These are phyloP conservation scores for Ascochyta clinopodiicola DNA, from an alignment of 2,329 filamentous ascomycete genomes.

Conservation along the genomic window DNA sequence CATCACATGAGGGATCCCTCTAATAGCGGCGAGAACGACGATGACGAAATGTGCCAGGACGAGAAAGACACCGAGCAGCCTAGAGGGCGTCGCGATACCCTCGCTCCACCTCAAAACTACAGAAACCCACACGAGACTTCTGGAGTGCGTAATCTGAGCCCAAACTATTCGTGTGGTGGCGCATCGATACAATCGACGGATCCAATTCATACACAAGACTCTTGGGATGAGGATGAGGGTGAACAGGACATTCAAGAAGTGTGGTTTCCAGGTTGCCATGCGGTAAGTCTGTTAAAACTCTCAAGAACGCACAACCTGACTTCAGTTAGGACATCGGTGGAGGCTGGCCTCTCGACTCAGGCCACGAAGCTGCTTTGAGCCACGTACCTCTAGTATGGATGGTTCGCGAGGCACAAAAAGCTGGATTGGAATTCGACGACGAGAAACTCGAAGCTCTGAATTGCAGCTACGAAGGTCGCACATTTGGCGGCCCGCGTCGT, in stretches of 20 bases:
- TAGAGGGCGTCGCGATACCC: constrained; percentile 33
- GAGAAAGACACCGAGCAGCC: constrained; percentile 18
- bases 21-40: constrained; percentile 22
- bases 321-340: constrained; percentile 69
- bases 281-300: constrained; percentile 40
- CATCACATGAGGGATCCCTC: constrained; percentile 16
- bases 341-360: constrained; percentile 67
- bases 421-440: constrained; percentile 73
- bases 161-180: constrained; percentile 31
- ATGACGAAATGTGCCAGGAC: constrained; percentile 2
- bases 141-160: constrained; percentile 43
- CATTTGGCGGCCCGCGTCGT: neutral
- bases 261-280: constrained; percentile 81
- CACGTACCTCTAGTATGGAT: constrained; percentile 76
- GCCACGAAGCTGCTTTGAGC: constrained; percentile 66
- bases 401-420: constrained; percentile 67
- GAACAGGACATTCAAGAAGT: constrained; percentile 80
- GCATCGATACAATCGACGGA: constrained; percentile 44
- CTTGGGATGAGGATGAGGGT: constrained; percentile 48
- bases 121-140: constrained; percentile 43
- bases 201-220: constrained; percentile 28
- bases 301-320: neutral
- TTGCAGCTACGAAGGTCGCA: constrained; percentile 56
- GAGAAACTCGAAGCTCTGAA: constrained; percentile 71
- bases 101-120: constrained; percentile 40